Base-by-base conservation (phyloP, 257 asterid genomes). In the Craterostigma plantagineum region DNA sequence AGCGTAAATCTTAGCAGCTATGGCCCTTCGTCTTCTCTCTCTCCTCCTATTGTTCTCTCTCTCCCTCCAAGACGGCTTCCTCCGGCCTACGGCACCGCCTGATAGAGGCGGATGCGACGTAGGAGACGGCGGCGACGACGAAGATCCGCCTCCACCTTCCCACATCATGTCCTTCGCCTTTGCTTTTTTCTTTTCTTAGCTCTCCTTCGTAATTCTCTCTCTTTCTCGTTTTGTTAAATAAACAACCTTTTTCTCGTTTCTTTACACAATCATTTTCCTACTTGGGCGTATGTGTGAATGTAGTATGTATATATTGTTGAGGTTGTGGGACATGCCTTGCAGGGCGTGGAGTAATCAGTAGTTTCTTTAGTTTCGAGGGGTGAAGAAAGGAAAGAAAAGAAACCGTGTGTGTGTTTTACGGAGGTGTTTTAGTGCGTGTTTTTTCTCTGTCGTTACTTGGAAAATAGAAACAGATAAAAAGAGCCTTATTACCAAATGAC, bases 41-140 rank as follows among this genome's bases (percentile, higher is more conserved):
- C 95, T 74, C 71, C 92, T 74, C 90, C 82, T 51, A 52, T 87
- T 87, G 45, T 87, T 87, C 73, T 87, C 97, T 43, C 97, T 73
- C 61, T 87, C 97, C 45, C 93, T 71, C 92, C 87, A 76, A 1
- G 95, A 81, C 0, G 97, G 97, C 69, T 78, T 81, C 75, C 94
- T 65, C 90, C 94, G 16, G 61, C 83, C 96, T 10, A 56, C 51
- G 0, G 57, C 64, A 3, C 71, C 63, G 4, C 30, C 30, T 23
- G 30, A 23, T 2, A 23, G 30, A 6, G 30, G 30, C 2, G 30
- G 30, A 2, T 23, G 30, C 30, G 79, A 73, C 1, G 62, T 68
- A 11, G 79, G 60, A 11, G 85, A 70, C 0, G 80, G 67, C 1
- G 65, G 81, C 5, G 79, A 51, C n/a, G 92, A 75, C 54, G 30